Evolutionary conservation across 306 rosid species (phyloP).

Genomic region (Rubus idaeus): DNA sequence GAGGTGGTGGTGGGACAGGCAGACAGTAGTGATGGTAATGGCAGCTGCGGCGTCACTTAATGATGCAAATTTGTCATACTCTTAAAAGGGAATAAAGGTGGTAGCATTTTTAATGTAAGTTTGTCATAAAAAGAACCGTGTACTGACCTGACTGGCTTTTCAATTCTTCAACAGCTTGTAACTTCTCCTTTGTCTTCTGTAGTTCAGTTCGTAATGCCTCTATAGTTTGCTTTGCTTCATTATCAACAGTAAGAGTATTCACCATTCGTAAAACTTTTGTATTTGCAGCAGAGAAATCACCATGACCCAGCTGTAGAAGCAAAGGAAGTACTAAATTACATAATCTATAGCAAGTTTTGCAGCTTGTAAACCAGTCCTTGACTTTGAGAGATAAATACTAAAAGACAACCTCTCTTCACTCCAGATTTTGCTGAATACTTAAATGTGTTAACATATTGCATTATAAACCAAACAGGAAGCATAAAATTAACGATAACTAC

Average conservation of each 20-base stretch:
- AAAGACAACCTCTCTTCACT: neutral
- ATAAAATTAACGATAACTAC: neutral
- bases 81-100: neutral
- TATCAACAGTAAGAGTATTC: constrained; percentile 83
- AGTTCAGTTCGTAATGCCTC: constrained; percentile 82
- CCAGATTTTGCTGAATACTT: neutral
- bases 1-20: neutral
- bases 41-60: neutral
- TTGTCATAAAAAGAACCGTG: neutral
- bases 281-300: constrained; percentile 76
- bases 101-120: neutral
- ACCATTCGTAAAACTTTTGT: constrained; percentile 96
- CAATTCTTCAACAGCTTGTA: constrained; percentile 92
- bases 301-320: constrained; percentile 78
- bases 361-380: neutral
- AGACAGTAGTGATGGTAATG: neutral
- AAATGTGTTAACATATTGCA: neutral
- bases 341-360: neutral
- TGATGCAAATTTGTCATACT: neutral
- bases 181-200: constrained; percentile 88
- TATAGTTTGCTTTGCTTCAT: constrained; percentile 93
- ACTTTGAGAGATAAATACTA: neutral
- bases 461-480: neutral
- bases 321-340: constrained; percentile 10
- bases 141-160: constrained; percentile 72